phyloP scores from a whole-genome alignment of 768 basidiomycete genomes.

The Leccinum aurantiacum region DNA sequence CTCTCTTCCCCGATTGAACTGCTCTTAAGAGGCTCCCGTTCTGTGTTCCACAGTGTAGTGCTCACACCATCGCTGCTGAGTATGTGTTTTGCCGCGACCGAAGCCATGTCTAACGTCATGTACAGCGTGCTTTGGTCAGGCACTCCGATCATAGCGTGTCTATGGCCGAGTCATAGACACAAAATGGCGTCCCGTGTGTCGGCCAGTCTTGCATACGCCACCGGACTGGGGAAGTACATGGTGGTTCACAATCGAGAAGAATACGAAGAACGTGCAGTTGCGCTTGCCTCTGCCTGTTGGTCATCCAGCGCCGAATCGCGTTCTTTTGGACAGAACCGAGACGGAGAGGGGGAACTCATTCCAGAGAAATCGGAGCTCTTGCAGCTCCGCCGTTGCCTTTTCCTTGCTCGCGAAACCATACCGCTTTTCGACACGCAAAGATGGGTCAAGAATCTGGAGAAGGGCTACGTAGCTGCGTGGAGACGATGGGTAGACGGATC shows the following conservation, averaged over 20 bases:
- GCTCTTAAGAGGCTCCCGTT: not conserved
- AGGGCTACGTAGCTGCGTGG: conserved; percentile 44
- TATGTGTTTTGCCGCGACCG: conserved; percentile 23
- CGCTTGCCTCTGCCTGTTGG: conserved; percentile 34
- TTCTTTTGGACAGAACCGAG: not conserved
- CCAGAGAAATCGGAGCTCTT: conserved; percentile 36
- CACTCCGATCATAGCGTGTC: conserved; percentile 48
- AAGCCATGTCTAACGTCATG: conserved; percentile 3
- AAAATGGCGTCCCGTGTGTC: conserved; percentile 55
- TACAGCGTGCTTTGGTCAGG: conserved; percentile 50
- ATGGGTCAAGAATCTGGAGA: conserved; percentile 50
- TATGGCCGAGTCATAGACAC: conserved; percentile 43
- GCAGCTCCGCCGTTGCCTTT: conserved; percentile 41
- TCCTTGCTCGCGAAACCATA: conserved; percentile 39
- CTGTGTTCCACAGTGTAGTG: conserved; percentile 41
- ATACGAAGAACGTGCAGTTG: conserved; percentile 47
- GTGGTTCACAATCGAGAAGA: conserved; percentile 42
- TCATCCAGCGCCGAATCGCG: conserved; percentile 15
- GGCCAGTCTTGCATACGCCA: conserved; percentile 47
- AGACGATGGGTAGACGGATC: conserved; percentile 47
- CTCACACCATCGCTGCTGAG: conserved; percentile 53
- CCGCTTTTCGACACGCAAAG: conserved; percentile 50
- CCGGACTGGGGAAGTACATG: conserved; percentile 49
- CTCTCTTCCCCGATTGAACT: not conserved
- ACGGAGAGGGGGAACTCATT: not conserved